Percentiles rank a stretch among this genome's conserved stretches.
Evolutionary conservation across 2,329 filamentous ascomycete genomes (phyloP).

Genomic region (Aspergillus eucalypticola): DNA sequence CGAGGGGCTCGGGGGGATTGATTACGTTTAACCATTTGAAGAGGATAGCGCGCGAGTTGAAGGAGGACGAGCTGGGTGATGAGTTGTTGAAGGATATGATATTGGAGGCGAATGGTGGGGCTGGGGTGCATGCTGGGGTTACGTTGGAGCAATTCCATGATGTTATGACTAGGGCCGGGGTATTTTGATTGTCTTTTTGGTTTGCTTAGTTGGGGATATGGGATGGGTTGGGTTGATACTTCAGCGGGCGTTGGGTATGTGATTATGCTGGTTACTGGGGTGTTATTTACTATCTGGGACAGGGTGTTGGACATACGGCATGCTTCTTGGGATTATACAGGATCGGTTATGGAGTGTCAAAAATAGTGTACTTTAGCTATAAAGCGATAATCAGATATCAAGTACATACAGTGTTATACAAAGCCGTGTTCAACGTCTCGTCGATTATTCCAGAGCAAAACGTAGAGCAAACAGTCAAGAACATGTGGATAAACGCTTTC

Average conservation of each 20-base stretch:
- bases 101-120: slow-evolving; percentile 84
- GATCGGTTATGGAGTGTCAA: not conserved
- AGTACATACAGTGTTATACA: slow-evolving; percentile 6
- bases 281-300: not conserved
- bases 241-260: slow-evolving; percentile 9
- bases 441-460: not conserved
- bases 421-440: not conserved
- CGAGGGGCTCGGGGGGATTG: slow-evolving; percentile 53
- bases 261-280: not conserved
- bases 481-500: slow-evolving; percentile 12
- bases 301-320: not conserved
- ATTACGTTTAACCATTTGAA: slow-evolving; percentile 80
- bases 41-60: slow-evolving; percentile 75
- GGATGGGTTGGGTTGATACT: not conserved
- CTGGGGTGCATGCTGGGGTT: slow-evolving; percentile 69
- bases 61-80: slow-evolving; percentile 76
- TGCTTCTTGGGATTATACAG: not conserved
- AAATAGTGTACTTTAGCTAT: not conserved
- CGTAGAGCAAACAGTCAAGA: not conserved
- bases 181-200: slow-evolving; percentile 61
- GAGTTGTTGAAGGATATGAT: slow-evolving; percentile 91
- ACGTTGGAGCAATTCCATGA: slow-evolving; percentile 77
- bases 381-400: not conserved
- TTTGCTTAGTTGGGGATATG: not conserved
- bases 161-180: slow-evolving; percentile 80